Evolutionary conservation across 371 early-diverging fungal species (phyloP).

Genomic region (Chytridium lagenaria): DNA sequence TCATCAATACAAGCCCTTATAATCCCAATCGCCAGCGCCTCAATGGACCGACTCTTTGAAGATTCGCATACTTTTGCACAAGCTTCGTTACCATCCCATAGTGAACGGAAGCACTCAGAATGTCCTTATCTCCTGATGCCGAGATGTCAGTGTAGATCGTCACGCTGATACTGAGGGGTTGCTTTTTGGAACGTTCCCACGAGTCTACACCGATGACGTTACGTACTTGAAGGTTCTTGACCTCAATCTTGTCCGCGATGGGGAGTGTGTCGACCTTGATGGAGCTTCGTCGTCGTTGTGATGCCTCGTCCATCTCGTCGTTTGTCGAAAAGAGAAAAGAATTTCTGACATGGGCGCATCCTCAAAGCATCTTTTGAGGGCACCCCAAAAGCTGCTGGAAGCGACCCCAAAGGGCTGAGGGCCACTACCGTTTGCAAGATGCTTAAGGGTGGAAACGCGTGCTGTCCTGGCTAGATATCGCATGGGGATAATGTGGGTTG

Average conservation of each 20-base stretch:
- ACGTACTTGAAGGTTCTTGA: conserved; percentile 81
- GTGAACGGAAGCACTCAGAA: conserved; percentile 74
- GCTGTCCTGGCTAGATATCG: too few relatives aligned
- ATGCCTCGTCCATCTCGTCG: too few relatives aligned
- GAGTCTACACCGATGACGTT: conserved; percentile 86
- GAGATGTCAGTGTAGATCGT: conserved; percentile 74
- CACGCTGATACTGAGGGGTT: conserved; percentile 83
- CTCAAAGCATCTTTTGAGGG: too few relatives aligned
- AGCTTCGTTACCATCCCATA: conserved; percentile 82
- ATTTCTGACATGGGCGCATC: too few relatives aligned
- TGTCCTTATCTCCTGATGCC: conserved; percentile 67
- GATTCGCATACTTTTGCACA: conserved; percentile 70
- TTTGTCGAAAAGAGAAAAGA: too few relatives aligned
- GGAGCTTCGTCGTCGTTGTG: too few relatives aligned
- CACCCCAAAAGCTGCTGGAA: too few relatives aligned
- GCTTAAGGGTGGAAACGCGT: too few relatives aligned
- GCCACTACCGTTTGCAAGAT: too few relatives aligned
- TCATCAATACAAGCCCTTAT: conserved; percentile 57
- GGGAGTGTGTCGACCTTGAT: too few relatives aligned
- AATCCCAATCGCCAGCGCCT: conserved; percentile 56
- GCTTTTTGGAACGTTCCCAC: conserved; percentile 88
- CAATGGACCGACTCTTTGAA: conserved; percentile 67
- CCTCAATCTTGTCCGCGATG: conserved; percentile 80
- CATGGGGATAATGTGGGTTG: too few relatives aligned
- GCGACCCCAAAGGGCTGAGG: too few relatives aligned